Percentiles rank a stretch among this genome's conserved stretches.
Evolutionary conservation across 495 filamentous ascomycete species (phyloP).

Genomic region (Aspergillus haitiensis): DNA sequence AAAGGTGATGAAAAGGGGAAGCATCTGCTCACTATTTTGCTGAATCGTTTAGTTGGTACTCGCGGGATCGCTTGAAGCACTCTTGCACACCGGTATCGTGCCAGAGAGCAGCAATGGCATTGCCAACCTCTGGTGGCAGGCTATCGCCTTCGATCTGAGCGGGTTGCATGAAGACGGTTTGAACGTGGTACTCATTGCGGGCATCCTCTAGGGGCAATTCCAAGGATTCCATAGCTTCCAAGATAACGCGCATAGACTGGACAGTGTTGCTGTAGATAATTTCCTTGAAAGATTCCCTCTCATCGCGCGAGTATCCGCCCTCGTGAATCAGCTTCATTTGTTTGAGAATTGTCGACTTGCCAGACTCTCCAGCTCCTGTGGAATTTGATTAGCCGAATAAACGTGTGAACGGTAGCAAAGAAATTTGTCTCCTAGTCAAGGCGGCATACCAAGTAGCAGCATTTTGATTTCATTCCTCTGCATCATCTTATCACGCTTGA

Average conservation of each 20-base stretch:
- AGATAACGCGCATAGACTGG: slow-evolving; percentile 93
- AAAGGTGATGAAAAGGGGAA: neutral
- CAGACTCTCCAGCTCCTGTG: slow-evolving; percentile 96
- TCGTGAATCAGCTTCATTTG: slow-evolving; percentile 83
- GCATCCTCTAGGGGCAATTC: slow-evolving; percentile 86
- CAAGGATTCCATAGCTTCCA: slow-evolving; percentile 93
- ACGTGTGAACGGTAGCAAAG: neutral
- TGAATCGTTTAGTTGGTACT: slow-evolving; percentile 98
- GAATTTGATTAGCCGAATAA: slow-evolving; percentile 17
- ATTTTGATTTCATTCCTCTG: slow-evolving; percentile 99
- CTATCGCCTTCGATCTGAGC: slow-evolving; percentile 94
- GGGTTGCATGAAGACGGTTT: slow-evolving; percentile 95
- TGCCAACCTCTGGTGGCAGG: slow-evolving; percentile 90
- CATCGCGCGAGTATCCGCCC: slow-evolving; percentile 57
- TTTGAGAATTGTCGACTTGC: slow-evolving; percentile 98
- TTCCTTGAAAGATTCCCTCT: slow-evolving; percentile 72
- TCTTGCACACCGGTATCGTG: slow-evolving; percentile 92
- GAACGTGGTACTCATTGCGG: slow-evolving; percentile 87
- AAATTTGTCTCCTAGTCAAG: slow-evolving; percentile 15
- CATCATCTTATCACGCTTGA: slow-evolving; percentile 93
- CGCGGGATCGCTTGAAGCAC: slow-evolving; percentile 90
- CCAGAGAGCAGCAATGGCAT: slow-evolving; percentile 91
- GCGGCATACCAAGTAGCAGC: slow-evolving; percentile 82
- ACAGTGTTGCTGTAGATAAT: slow-evolving; percentile 99
- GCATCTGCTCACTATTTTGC: slow-evolving; percentile 82